phyloP scores from a whole-genome alignment of 2,329 filamentous ascomycete species.

The Sphaerulina musiva region DNA sequence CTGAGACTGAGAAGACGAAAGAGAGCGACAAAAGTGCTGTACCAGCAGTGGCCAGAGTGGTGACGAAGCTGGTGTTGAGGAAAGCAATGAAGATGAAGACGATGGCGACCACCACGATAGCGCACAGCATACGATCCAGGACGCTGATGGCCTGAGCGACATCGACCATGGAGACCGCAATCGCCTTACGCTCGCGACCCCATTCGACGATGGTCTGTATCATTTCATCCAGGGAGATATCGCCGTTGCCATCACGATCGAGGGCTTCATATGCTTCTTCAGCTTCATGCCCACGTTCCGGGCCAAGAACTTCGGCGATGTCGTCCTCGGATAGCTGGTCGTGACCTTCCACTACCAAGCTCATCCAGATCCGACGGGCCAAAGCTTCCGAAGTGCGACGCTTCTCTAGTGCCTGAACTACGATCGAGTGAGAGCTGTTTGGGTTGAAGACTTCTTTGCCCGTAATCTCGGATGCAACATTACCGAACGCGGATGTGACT shows the following conservation, averaged over 20 bases:
- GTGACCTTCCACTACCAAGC: conserved; percentile 84
- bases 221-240: conserved; percentile 95
- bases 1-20: conserved; percentile 87
- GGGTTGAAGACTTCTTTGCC: conserved; percentile 94
- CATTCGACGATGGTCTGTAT: conserved; percentile 78
- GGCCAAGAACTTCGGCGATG: conserved; percentile 78
- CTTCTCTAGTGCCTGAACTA: conserved; percentile 83
- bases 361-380: conserved; percentile 95
- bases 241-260: conserved; percentile 83
- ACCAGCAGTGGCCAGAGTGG: conserved; percentile 80
- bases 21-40: conserved; percentile 91
- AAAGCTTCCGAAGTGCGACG: conserved; percentile 79
- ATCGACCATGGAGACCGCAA: conserved; percentile 91
- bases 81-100: conserved; percentile 64
- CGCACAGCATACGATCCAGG: conserved; percentile 76
- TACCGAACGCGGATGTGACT: conserved; percentile 85
- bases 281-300: conserved; percentile 65
- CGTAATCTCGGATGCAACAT: conserved; percentile 88
- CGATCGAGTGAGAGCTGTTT: conserved; percentile 80
- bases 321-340: conserved; percentile 76
- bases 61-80: conserved; percentile 77
- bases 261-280: conserved; percentile 76
- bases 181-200: conserved; percentile 78
- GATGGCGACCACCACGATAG: conserved; percentile 71
- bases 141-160: conserved; percentile 91